phyloP scores from a whole-genome alignment of 768 basidiomycete species.

The Mycena kentingensis region DNA sequence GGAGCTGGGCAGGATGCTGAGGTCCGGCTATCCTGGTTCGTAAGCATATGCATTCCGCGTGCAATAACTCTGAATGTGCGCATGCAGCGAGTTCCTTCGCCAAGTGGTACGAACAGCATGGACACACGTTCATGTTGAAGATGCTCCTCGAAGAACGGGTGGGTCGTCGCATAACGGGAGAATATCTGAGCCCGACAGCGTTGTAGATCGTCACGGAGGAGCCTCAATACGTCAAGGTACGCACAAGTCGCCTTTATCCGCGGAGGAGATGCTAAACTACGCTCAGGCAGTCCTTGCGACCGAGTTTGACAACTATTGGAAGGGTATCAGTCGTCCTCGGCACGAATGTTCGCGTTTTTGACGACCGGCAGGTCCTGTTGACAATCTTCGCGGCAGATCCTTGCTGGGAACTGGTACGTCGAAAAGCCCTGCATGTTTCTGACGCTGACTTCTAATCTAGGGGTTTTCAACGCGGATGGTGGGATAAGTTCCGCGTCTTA shows the following conservation, averaged over 20 bases:
- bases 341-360: neutral
- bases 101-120: slow-evolving; percentile 12
- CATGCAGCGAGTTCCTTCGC: neutral
- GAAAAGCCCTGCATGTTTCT: slow-evolving; percentile 21
- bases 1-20: slow-evolving; percentile 1
- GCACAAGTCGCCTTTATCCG: neutral
- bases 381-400: slow-evolving; percentile 4
- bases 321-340: slow-evolving; percentile 3
- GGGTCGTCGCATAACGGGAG: neutral
- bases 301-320: slow-evolving; percentile 20
- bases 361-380: slow-evolving; percentile 1
- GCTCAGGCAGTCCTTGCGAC: slow-evolving; percentile 32
- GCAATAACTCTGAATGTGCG: neutral
- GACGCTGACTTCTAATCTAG: neutral
- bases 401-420: slow-evolving; percentile 36
- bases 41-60: neutral
- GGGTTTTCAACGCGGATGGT: slow-evolving; percentile 50
- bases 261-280: neutral
- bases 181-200: neutral
- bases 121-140: slow-evolving; percentile 27
- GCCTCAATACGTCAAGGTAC: slow-evolving; percentile 43
- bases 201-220: slow-evolving; percentile 39
- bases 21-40: slow-evolving; percentile 9
- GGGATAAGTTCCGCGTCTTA: neutral
- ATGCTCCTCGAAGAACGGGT: slow-evolving; percentile 32